Evolutionary conservation across 441 rosid genomes (phyloP), one percentile per base, ranked within the genome.

Genomic region (Kokia cookei): DNA sequence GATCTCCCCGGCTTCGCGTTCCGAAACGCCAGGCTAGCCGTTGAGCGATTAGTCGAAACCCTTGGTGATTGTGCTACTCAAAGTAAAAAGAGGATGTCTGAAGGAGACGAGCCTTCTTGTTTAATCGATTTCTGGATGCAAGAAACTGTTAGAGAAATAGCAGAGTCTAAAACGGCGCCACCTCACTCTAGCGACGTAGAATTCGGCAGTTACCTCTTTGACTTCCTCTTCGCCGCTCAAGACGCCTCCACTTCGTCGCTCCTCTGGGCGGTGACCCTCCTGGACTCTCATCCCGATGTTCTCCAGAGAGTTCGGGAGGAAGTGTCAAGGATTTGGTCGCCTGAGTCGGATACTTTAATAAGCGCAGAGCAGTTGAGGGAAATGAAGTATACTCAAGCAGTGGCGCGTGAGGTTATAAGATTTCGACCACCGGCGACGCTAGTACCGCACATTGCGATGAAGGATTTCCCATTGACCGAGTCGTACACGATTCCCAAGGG

Each of bases 211-310:
- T 82, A 86, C 75, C 86, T 93, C 7, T 91, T 93, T 24, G 97
- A 93, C 74, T 93, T 93, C 78, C 88, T 93, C 69, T 91, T 90
- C 48, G 98, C 98, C 0, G 89, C 98, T 0, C 98, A 93, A 43
- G 98, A 93, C 59, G 98, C 98, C 3, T 93, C 98, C 40, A 91
- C 98, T 7, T 91, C 96, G 12, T 90, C 97, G 15, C 88, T 93
- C 4, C 82, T 91, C 2, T 91, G 97, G 97, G 94, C 98, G 4
- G 86, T 91, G 42, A 26, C 88, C 12, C 78, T 85, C 37, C 97
- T 93, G 0, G 98, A 93, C 17, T 88, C 89, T 3, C 84, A 93
- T 58, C 97, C 93, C 5, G 87, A 85, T 8, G 90, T 91, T 26
- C 61, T 91, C 3, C 55, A 67, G 3, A 87, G 53, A 77, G 97